phyloP scores from a whole-genome alignment of 176 grass and related monocot genomes.

The Bromus sterilis region DNA sequence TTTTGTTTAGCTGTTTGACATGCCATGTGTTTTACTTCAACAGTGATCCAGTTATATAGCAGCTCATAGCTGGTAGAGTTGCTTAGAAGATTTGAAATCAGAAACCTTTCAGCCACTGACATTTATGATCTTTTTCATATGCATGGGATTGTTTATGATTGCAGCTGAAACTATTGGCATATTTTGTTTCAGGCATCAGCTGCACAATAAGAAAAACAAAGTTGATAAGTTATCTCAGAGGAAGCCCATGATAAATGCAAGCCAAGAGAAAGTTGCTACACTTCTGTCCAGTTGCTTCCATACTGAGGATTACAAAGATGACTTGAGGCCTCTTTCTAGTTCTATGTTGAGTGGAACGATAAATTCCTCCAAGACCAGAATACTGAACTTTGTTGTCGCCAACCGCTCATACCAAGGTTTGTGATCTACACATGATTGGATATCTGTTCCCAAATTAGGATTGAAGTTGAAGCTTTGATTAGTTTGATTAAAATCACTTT shows the following conservation, averaged over 20 bases:
- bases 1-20: not conserved
- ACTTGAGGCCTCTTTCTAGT: slow-evolving; percentile 54
- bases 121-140: slow-evolving; percentile 9
- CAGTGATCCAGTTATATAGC: not conserved
- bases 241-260: slow-evolving; percentile 38
- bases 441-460: not conserved
- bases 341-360: slow-evolving; percentile 67
- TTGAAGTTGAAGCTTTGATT: not conserved
- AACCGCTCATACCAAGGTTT: slow-evolving; percentile 67
- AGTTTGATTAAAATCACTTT: slow-evolving; percentile 13
- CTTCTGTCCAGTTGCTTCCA: slow-evolving; percentile 45
- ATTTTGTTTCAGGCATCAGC: slow-evolving; percentile 52
- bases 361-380: slow-evolving; percentile 72
- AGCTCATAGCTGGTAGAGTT: slow-evolving; percentile 7
- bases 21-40: not conserved
- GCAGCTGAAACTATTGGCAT: slow-evolving; percentile 19
- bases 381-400: slow-evolving; percentile 42
- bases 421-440: slow-evolving; percentile 3
- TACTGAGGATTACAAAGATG: slow-evolving; percentile 61
- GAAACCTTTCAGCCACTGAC: not conserved
- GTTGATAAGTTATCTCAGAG: slow-evolving; percentile 52
- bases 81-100: not conserved
- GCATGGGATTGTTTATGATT: slow-evolving; percentile 8
- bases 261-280: slow-evolving; percentile 18
- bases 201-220: slow-evolving; percentile 76